phyloP scores from a whole-genome alignment of 2,329 filamentous ascomycete genomes.

The Curvularia lunata region DNA sequence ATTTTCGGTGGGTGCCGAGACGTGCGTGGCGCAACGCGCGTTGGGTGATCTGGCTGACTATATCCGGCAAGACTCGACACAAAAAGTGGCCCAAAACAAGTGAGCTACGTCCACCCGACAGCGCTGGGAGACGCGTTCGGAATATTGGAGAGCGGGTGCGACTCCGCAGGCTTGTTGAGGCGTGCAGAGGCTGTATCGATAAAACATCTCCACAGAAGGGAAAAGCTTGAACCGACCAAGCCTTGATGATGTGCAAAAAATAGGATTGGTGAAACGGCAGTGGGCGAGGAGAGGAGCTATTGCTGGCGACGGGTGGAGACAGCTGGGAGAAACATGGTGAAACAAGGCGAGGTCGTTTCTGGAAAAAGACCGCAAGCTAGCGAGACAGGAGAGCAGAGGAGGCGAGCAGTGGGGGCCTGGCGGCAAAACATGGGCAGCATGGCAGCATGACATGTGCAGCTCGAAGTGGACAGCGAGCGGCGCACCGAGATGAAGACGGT shows the following conservation, averaged over 20 bases:
- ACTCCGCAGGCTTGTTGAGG: conserved; percentile 6
- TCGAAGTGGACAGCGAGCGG: background rate
- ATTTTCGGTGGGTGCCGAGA: background rate
- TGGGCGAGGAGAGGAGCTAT: background rate
- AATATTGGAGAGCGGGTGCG: background rate
- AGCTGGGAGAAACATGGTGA: conserved; percentile 12
- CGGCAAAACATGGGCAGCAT: no score
- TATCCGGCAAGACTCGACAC: background rate
- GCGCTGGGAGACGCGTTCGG: background rate
- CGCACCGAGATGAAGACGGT: background rate
- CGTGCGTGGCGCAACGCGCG: background rate
- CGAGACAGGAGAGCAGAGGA: background rate
- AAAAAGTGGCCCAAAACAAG: background rate
- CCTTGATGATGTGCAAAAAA: conserved; percentile 8
- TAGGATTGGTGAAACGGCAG: conserved; percentile 14
- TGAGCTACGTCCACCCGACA: background rate
- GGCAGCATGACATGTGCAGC: background rate
- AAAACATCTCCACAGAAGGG: conserved; percentile 7
- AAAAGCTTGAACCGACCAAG: conserved; percentile 19
- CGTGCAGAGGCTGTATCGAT: conserved; percentile 5
- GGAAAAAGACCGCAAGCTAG: conserved; percentile 13
- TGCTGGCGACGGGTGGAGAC: background rate
- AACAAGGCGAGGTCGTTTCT: conserved; percentile 10
- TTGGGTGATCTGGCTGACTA: background rate
- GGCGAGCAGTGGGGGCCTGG: background rate